phyloP scores from a whole-genome alignment of 768 basidiomycete genomes.

The Cantharellus anzutake region DNA sequence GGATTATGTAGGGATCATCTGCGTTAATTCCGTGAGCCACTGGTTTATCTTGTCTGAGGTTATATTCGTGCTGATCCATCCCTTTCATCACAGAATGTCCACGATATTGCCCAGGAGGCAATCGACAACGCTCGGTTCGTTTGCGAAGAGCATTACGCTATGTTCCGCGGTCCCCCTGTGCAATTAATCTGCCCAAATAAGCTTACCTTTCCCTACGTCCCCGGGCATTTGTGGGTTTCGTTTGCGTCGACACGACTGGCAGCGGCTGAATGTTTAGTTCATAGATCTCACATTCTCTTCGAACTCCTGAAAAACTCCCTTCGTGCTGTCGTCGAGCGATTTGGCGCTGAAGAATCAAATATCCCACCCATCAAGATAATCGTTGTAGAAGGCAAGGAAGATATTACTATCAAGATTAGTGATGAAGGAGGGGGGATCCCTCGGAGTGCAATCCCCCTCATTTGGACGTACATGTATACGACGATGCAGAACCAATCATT shows the following conservation, averaged over 20 bases:
- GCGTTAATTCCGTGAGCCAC: constrained; percentile 60
- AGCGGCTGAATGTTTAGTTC: neutral
- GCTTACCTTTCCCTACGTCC: constrained; percentile 85
- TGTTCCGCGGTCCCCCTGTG: constrained; percentile 92
- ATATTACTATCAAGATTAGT: constrained; percentile 96
- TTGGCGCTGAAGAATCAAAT: constrained; percentile 60
- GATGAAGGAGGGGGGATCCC: constrained; percentile 96
- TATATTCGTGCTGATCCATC: neutral
- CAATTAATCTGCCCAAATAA: constrained; percentile 84
- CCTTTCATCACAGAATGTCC: constrained; percentile 47
- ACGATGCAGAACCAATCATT: constrained; percentile 61
- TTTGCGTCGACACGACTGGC: neutral
- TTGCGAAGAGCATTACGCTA: constrained; percentile 84
- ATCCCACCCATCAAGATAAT: constrained; percentile 87
- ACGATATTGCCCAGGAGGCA: constrained; percentile 94
- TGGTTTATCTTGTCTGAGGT: neutral
- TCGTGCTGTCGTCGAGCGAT: constrained; percentile 86
- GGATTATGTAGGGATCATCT: constrained; percentile 95
- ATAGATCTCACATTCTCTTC: constrained; percentile 80
- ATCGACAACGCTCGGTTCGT: constrained; percentile 80
- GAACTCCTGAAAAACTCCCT: constrained; percentile 96
- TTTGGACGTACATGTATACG: constrained; percentile 99
- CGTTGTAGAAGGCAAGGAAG: constrained; percentile 88
- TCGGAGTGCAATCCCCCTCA: constrained; percentile 69
- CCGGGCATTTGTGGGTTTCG: constrained; percentile 51